Evolutionary conservation across 2,329 filamentous ascomycete genomes (phyloP).

Genomic region (Calonectria henricotiae): DNA sequence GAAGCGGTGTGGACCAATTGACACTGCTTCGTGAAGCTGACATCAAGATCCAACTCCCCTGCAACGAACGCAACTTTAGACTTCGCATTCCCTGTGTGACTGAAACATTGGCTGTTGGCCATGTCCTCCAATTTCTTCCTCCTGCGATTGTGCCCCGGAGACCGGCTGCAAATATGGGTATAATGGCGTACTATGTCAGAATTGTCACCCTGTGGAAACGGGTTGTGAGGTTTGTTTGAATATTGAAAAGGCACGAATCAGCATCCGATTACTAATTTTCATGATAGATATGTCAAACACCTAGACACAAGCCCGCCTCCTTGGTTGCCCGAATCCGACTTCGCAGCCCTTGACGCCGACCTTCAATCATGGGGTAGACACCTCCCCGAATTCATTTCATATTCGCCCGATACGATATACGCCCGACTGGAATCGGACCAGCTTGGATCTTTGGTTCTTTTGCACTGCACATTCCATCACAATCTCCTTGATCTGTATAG

Average conservation of each 20-base stretch:
- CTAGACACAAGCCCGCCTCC: constrained; percentile 60
- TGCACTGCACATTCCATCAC: constrained; percentile 66
- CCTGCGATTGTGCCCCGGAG: constrained; percentile 60
- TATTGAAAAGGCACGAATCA: not conserved
- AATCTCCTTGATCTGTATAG: constrained; percentile 65
- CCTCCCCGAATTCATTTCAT: constrained; percentile 63
- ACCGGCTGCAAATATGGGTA: constrained; percentile 62
- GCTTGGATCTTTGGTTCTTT: constrained; percentile 62
- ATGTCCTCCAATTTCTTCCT: constrained; percentile 60
- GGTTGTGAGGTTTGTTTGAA: constrained; percentile 56
- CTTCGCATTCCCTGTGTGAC: constrained; percentile 61
- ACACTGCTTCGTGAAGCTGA: constrained; percentile 60
- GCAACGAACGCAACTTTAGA: constrained; percentile 62
- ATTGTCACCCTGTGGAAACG: constrained; percentile 62
- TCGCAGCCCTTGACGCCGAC: constrained; percentile 61
- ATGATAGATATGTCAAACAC: constrained; percentile 61
- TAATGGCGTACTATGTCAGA: constrained; percentile 64
- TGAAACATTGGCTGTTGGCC: constrained; percentile 61
- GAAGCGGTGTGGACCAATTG: constrained; percentile 60
- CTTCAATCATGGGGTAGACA: constrained; percentile 61
- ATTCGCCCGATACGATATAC: constrained; percentile 64
- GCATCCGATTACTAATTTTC: constrained; percentile 31
- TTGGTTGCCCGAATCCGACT: constrained; percentile 63
- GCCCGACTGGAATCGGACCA: constrained; percentile 65
- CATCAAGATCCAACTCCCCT: constrained; percentile 62